Base-by-base conservation (phyloP, 2,329 filamentous ascomycete species). In the Didymellaceae sp. region DNA sequence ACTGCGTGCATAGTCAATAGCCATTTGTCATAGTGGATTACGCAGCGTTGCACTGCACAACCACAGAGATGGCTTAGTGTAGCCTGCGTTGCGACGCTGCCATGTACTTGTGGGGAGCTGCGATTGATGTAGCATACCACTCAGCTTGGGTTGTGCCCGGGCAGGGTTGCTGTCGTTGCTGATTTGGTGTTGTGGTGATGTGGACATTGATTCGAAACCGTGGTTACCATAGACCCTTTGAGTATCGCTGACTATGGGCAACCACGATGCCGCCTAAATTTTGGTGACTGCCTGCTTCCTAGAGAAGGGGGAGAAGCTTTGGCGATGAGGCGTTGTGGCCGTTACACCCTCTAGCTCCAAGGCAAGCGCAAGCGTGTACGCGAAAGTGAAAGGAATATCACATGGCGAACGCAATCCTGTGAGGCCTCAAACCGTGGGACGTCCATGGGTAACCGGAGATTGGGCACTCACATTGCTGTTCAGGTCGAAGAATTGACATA, bases 1-100 rank as follows among this genome's bases (percentile, higher is more conserved):
- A 7, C 21, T 44, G 21, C 28, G 26, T 17, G 21, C 6, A 6
- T 8, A 43, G 26, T 44, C 39, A 39, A 28, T 10, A 8, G n/a
- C 13, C 5, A 14, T 32, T 14, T 22, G 24, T 20, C 13, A 24
- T 34, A 13, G 16, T 22, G 21, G 30, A 21, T 22, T 14, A 37
- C 22, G 44, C 44, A 16, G 28, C 45, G 45, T 48, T 42, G 38
- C 31, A 42, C 45, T 31, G 44, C 35, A 30, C 30, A 22, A 47
- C 44, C n/a, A 24, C 37, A 25, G 45, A 39, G 28, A 14, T 31
- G 31, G 25, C 6, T 16, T 22, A 2, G 11, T 17, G 20, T 32
- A 43, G 17, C 26, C 4, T n/a, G 5, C 6, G 20, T 22, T 30
- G 16, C 21, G 25, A 14, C 30, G 21, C 21, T 22, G 34, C 22